These are phyloP conservation scores for Erodium moschatum DNA, from an alignment of 441 rosid species.

Conservation along the genomic window DNA sequence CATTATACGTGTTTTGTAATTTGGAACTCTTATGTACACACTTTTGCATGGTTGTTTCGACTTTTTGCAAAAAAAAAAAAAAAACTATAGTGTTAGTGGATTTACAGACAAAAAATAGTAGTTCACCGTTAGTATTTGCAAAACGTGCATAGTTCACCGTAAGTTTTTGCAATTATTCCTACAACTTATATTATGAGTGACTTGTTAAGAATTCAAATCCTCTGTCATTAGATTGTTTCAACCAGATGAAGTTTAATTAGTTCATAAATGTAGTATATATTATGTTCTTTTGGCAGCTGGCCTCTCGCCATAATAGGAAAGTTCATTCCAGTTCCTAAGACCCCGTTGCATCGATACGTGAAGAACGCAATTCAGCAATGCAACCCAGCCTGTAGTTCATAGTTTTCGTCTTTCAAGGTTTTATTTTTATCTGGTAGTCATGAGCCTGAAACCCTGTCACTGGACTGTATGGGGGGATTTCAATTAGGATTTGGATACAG, in stretches of 20 bases:
- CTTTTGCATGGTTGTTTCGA: no score
- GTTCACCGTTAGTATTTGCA: no score
- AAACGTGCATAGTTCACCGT: no score
- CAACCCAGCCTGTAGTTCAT: not conserved
- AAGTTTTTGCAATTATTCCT: no score
- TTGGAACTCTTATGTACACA: no score
- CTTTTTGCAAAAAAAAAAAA: no score
- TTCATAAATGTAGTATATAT: not conserved
- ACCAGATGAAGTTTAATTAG: not conserved
- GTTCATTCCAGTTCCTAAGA: conserved; percentile 61
- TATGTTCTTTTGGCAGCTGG: conserved; percentile 44
- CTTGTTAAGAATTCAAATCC: no score
- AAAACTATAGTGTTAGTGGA: no score
- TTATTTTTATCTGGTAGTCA: not conserved
- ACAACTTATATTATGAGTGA: no score
- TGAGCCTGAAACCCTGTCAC: not conserved
- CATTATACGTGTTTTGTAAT: no score
- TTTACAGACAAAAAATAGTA: no score
- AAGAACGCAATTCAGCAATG: conserved; percentile 3
- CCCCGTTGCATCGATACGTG: conserved; percentile 28
- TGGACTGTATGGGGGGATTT: not conserved
- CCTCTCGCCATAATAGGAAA: conserved; percentile 71
- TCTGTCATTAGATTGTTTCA: not conserved
- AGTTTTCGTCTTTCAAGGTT: conserved; percentile 1
- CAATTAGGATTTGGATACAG: not conserved